Conservation (phyloP, 2,329 filamentous ascomycete genomes). For the Podosphaera fusca region DNA sequence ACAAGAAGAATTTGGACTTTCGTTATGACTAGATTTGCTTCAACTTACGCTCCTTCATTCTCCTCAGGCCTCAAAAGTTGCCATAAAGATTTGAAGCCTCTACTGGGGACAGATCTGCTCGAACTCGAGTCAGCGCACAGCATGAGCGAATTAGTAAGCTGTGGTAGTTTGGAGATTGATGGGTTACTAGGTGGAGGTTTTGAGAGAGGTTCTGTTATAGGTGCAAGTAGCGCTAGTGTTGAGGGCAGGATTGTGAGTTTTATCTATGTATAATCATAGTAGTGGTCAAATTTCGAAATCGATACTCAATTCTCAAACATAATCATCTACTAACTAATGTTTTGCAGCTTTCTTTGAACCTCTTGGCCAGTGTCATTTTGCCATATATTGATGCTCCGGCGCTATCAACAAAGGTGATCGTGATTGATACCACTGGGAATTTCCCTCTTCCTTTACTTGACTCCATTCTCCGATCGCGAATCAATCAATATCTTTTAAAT, state of each 20-base stretch:
- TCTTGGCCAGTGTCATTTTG: constrained; percentile 10
- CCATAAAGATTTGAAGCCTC: too few relatives aligned
- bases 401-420: constrained; percentile 5
- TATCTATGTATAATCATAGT: background rate
- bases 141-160: constrained; percentile 2
- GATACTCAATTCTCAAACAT: background rate
- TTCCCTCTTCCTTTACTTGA: constrained; percentile 12
- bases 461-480: constrained; percentile 9
- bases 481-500: constrained; percentile 1
- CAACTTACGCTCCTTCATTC: too few relatives aligned
- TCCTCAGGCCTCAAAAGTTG: too few relatives aligned
- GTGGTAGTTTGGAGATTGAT: constrained; percentile 12
- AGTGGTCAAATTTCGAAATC: background rate
- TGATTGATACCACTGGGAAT: constrained; percentile 15
- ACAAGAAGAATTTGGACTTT: too few relatives aligned
- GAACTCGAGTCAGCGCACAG: too few relatives aligned
- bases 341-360: constrained; percentile 12
- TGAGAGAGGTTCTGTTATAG: constrained; percentile 9
- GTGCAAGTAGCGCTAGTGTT: constrained; percentile 11
- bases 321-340: background rate
- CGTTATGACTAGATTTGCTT: too few relatives aligned
- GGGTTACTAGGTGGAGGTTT: constrained; percentile 10
- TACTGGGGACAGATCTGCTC: too few relatives aligned
- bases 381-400: background rate
- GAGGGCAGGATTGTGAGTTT: constrained; percentile 12